Base-by-base conservation (phyloP, 441 rosid genomes). In the Erysimum cheiri region DNA sequence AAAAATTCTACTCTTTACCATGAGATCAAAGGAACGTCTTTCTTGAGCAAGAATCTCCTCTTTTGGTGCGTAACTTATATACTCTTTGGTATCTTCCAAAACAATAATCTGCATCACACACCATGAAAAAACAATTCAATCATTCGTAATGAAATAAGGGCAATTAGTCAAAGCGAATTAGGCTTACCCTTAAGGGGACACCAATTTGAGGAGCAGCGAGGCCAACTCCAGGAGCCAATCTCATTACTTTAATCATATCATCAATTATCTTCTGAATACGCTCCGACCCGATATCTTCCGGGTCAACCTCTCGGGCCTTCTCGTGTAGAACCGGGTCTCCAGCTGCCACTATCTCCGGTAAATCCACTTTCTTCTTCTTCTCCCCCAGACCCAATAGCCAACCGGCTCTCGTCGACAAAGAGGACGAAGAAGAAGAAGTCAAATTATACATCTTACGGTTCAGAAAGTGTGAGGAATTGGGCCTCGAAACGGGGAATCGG, bases 161-260 rank as follows among this genome's bases (percentile, higher is more conserved):
- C 50, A 47, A 35, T 1, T 10, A 44, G 5, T 36, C n/a, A 8
- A 53, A 61, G 47, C 6, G 13, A 28, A n/a, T 46, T 2, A 43
- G 10, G 11, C 5, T 29, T 64, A 91, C 96, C 77, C 73, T 80
- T 67, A 89, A 82, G 17, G 98, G 96, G 68, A 93, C 31, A 50
- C 98, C 97, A 71, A 93, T 89, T 70, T 93, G 97, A 60, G 98
- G 97, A 67, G 98, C 98, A 53, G 98, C 98, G 13, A 93, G 88
- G 1, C 98, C 97, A 71, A 91, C 96, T 13, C 98, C 98, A 50
- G 97, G 98, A 70, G 95, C 95, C 57, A 65, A 74, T 75, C 96
- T 80, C 97, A 91, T 89, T 9, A 69, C 88, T 71, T 77, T 77
- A 19, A 91, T 77, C 97, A 89, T 87, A 72, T 85, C 88, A 74